These are phyloP conservation scores for Aspergillus sclerotiicarbonarius DNA, from an alignment of 495 filamentous ascomycete species.

Conservation along the genomic window DNA sequence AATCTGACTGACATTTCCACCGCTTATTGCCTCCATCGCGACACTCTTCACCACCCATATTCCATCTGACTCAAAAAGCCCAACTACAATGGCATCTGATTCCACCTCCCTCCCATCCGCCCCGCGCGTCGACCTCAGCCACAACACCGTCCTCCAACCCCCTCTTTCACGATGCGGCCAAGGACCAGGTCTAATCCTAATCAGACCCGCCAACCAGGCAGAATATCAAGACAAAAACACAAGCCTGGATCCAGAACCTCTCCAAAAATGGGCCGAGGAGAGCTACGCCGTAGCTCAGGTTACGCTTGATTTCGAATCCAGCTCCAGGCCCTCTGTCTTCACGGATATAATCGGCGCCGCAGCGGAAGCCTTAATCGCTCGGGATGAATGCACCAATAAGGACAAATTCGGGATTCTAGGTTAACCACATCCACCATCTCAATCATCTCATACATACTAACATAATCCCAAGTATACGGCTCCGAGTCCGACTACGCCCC, in stretches of 20 bases:
- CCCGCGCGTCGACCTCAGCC: slow-evolving; percentile 6
- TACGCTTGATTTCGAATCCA: slow-evolving; percentile 18
- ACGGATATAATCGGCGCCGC: slow-evolving; percentile 15
- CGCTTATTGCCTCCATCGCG: background rate
- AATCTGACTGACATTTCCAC: no score
- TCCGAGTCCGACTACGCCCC: slow-evolving; percentile 23
- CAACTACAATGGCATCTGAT: slow-evolving; percentile 7
- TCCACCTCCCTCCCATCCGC: slow-evolving; percentile 13
- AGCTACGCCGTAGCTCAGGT: slow-evolving; percentile 34
- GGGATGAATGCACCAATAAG: slow-evolving; percentile 20
- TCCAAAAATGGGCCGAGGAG: slow-evolving; percentile 43
- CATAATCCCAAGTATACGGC: slow-evolving; percentile 22
- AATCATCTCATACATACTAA: slow-evolving; percentile 4
- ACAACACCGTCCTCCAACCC: slow-evolving; percentile 37
- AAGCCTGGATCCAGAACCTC: slow-evolving; percentile 31
- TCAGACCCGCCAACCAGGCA: slow-evolving; percentile 26
- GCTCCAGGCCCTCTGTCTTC: slow-evolving; percentile 3
- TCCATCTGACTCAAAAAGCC: background rate
- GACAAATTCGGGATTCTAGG: slow-evolving; percentile 22
- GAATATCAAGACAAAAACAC: slow-evolving; percentile 23
- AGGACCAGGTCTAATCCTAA: slow-evolving; percentile 54
- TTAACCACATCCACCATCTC: slow-evolving; percentile 1
- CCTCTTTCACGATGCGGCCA: slow-evolving; percentile 55
- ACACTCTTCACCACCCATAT: background rate
- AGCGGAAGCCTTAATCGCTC: slow-evolving; percentile 13